These are phyloP conservation scores for Darksidea phi DNA, from an alignment of 495 filamentous ascomycete genomes.

Conservation along the genomic window DNA sequence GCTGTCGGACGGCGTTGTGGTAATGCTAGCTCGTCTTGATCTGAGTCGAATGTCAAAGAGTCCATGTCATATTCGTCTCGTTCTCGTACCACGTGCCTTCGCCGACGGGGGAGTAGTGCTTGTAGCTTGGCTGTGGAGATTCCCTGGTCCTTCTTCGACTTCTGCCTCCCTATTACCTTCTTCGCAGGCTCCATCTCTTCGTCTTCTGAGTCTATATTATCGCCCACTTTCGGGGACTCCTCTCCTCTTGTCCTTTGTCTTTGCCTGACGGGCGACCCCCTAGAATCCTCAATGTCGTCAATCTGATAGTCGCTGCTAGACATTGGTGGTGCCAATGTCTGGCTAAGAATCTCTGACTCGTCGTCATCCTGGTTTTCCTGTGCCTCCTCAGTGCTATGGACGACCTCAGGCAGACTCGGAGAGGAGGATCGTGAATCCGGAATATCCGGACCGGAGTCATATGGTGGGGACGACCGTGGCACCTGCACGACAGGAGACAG, in stretches of 20 bases:
- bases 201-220: conserved; percentile 1
- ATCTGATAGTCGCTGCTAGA: conserved; percentile 46
- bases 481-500: conserved; percentile 37
- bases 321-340: conserved; percentile 54
- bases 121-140: conserved; percentile 43
- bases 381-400: conserved; percentile 22
- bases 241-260: conserved; percentile 5
- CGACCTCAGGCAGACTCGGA: conserved; percentile 30
- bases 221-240: background rate
- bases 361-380: conserved; percentile 30
- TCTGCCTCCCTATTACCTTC: conserved; percentile 11
- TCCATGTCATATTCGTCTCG: conserved; percentile 38
- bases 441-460: conserved; percentile 19
- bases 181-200: conserved; percentile 1
- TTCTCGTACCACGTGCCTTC: conserved; percentile 13
- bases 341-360: conserved; percentile 44
- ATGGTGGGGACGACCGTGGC: conserved; percentile 39
- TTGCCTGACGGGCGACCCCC: conserved; percentile 2
- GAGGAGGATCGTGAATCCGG: conserved; percentile 22
- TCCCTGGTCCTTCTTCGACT: conserved; percentile 33
- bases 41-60: conserved; percentile 37
- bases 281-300: conserved; percentile 12
- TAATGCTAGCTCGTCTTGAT: conserved; percentile 43
- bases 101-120: conserved; percentile 40
- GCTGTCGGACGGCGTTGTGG: conserved; percentile 21